Base-by-base conservation (phyloP, 345 rosid genomes). In the Camelina neglecta region DNA sequence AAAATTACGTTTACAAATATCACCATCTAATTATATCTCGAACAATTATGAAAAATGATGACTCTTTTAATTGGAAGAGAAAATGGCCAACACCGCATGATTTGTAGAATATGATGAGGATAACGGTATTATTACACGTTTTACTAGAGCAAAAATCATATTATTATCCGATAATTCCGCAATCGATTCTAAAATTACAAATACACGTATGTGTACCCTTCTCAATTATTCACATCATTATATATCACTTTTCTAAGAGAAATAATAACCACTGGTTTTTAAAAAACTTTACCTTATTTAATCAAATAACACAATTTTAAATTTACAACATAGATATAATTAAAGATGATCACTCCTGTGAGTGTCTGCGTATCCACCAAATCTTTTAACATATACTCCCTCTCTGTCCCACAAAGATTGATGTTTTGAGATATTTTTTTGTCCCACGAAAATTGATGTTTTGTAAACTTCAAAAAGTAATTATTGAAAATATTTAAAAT, bases 61-160 rank as follows among this genome's bases (percentile, higher is more conserved):
- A 44, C 7, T 70, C 53, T 16, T 44, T 76, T 55, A 54, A 63
- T 45, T 54, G 59, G 60, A 55, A 26, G 26, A 71, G 66, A 36
- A 47, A 71, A 71, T 77, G 76, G 80, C 80, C 39, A 71, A 71
- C 80, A 71, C 38, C 29, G 58, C 66, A 64, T 77, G 60, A 64
- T 77, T 71, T 53, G 11, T 38, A 71, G 8, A 60, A 29, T 36
- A 77, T 71, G 75, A 69, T 76, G 65, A 29, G 35, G 21, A 42
- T 51, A 69, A 41, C 50, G 61, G 38, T 42, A 57, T 68, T 33
- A 58, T 60, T 33, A 33, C 36, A 68, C 63, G 45, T 18, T 18
- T 75, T 20, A 75, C 21, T 31, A 18, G 23, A 67, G 20, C 2
- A 61, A 54, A 33, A 10, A 35, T 53, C 13, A 53, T 26, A 61